phyloP scores from a whole-genome alignment of 2,329 filamentous ascomycete genomes.

The Monosporascus cannonballus region DNA sequence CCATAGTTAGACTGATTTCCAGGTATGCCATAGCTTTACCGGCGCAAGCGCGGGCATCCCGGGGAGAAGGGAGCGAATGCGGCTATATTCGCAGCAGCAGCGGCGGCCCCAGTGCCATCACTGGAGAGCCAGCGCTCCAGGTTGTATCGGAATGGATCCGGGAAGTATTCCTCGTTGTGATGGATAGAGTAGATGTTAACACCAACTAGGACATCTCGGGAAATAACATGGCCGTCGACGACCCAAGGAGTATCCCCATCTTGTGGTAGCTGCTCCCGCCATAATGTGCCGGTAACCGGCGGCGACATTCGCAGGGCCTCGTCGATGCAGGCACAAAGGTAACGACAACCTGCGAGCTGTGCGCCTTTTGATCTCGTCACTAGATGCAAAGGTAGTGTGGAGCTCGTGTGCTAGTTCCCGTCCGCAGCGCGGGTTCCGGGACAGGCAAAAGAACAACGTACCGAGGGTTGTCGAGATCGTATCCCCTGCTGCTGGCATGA shows the following conservation, averaged over 20 bases:
- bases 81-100: constrained; percentile 13
- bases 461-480: constrained; percentile 12
- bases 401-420: constrained; percentile 4
- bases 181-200: constrained; percentile 4
- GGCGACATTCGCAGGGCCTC: constrained; percentile 7
- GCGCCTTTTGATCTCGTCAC: constrained; percentile 1
- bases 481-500: constrained; percentile 13
- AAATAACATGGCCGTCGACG: constrained; percentile 1
- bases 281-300: constrained; percentile 1
- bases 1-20: constrained; percentile 34
- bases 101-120: neutral
- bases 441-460: constrained; percentile 13
- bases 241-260: neutral
- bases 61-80: constrained; percentile 28
- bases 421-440: constrained; percentile 5
- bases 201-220: constrained; percentile 1
- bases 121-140: constrained; percentile 4
- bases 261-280: neutral
- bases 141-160: constrained; percentile 2
- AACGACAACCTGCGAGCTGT: neutral
- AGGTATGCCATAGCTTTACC: constrained; percentile 40
- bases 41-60: constrained; percentile 37
- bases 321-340: constrained; percentile 6
- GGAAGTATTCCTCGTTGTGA: constrained; percentile 1
- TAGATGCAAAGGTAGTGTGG: constrained; percentile 1